Evolutionary conservation across 306 rosid species (phyloP).

Genomic region (Quillaja saponaria): DNA sequence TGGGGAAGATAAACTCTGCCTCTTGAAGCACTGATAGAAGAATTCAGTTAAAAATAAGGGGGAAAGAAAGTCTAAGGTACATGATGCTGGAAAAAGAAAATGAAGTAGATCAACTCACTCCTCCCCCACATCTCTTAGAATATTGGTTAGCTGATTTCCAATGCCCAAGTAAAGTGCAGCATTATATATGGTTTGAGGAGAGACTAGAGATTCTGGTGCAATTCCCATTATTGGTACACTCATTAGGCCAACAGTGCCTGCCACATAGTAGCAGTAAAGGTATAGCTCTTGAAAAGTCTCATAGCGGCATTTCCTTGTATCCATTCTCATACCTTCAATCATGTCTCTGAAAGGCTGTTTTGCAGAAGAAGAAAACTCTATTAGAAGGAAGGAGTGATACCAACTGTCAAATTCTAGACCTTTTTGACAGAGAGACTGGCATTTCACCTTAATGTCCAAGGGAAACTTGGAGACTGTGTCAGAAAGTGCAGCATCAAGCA

Average conservation of each 20-base stretch:
- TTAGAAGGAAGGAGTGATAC: too few relatives aligned
- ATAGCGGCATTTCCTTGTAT: constrained; percentile 61
- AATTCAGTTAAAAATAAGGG: neutral
- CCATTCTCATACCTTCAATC: constrained; percentile 95
- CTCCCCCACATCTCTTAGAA: constrained; percentile 92
- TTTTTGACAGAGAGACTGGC: too few relatives aligned
- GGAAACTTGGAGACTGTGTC: constrained; percentile 65
- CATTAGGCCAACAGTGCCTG: constrained; percentile 93
- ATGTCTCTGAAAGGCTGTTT: constrained; percentile 76
- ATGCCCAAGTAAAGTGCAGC: constrained; percentile 76
- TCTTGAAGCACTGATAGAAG: constrained; percentile 61
- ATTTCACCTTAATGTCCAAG: constrained; percentile 78
- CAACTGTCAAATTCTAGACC: too few relatives aligned
- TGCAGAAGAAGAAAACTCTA: neutral
- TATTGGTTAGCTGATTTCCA: constrained; percentile 87
- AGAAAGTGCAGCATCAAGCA: constrained; percentile 76
- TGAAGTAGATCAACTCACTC: constrained; percentile 55
- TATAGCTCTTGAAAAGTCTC: constrained; percentile 71
- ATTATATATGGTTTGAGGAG: constrained; percentile 55
- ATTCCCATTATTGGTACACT: constrained; percentile 90
- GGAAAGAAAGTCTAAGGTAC: neutral
- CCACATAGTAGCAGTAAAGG: constrained; percentile 88
- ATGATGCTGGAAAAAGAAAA: neutral
- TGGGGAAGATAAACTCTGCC: constrained; percentile 92
- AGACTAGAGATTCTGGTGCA: constrained; percentile 54